Conservation (phyloP, 192 early-diverging fungal genomes). For the Podila epigama region DNA sequence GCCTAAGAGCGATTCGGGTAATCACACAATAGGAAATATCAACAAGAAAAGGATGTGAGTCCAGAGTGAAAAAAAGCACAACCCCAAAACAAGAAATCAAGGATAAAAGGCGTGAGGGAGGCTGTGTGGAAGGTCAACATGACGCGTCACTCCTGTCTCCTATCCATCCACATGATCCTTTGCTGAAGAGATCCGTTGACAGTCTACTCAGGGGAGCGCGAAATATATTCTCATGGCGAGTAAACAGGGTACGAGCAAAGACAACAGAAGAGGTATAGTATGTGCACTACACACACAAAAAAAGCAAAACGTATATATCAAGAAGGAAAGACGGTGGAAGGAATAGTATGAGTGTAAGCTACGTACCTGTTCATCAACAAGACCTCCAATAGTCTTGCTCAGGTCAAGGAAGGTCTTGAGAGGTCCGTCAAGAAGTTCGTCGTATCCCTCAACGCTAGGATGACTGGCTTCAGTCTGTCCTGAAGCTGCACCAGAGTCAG, state of each 20-base stretch:
- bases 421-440: slow-evolving; percentile 55
- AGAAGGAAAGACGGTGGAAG: not conserved
- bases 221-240: too few species aligned
- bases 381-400: slow-evolving; percentile 58
- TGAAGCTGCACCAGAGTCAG: slow-evolving; percentile 30
- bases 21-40: not conserved
- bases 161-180: too few species aligned
- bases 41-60: slow-evolving; percentile 47
- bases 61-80: too few species aligned
- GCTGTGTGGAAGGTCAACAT: too few species aligned
- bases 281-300: too few species aligned
- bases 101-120: too few species aligned
- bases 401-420: slow-evolving; percentile 56
- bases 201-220: too few species aligned
- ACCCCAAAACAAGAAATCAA: too few species aligned
- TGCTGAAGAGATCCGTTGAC: too few species aligned
- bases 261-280: too few species aligned
- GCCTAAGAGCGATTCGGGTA: slow-evolving; percentile 49
- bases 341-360: slow-evolving; percentile 51
- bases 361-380: slow-evolving; percentile 64
- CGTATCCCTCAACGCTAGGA: slow-evolving; percentile 60
- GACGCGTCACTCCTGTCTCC: too few species aligned
- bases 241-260: too few species aligned
- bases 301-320: not conserved
- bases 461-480: slow-evolving; percentile 46